phyloP scores from a whole-genome alignment of 2,329 filamentous ascomycete species.

The Fusarium bactridioides region DNA sequence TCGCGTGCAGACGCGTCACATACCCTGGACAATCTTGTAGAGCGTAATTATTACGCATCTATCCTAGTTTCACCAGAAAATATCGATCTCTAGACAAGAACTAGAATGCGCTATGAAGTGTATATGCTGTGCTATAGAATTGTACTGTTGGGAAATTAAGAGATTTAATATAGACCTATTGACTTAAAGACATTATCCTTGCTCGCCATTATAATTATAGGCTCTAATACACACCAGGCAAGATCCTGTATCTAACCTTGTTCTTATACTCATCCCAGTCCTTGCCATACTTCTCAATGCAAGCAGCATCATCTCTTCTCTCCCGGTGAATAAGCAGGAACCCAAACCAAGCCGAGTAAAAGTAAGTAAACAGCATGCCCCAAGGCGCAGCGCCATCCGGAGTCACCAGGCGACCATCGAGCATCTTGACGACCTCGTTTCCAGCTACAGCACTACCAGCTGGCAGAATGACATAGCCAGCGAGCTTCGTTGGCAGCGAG shows the following conservation, averaged over 20 bases:
- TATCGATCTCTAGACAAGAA: no score
- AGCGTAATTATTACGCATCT: neutral
- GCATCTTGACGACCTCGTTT: conserved; percentile 60
- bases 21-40: neutral
- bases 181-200: fast-evolving
- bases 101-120: no score
- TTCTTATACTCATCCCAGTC: conserved; percentile 89
- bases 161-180: fast-evolving
- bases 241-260: conserved; percentile 77
- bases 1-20: neutral
- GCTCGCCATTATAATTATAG: fast-evolving
- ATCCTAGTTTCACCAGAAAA: no score
- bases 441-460: conserved; percentile 51
- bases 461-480: conserved; percentile 76
- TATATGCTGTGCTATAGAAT: fast-evolving
- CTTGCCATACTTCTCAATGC: conserved; percentile 82
- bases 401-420: conserved; percentile 68
- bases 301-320: conserved; percentile 85
- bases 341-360: conserved; percentile 89
- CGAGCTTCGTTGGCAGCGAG: conserved; percentile 81
- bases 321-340: conserved; percentile 85
- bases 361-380: conserved; percentile 88
- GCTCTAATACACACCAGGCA: conserved; percentile 68
- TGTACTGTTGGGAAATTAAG: fast-evolving
- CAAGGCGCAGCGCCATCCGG: conserved; percentile 78